Conservation (phyloP, 768 basidiomycete species). For the Termitomyces sp. region DNA sequence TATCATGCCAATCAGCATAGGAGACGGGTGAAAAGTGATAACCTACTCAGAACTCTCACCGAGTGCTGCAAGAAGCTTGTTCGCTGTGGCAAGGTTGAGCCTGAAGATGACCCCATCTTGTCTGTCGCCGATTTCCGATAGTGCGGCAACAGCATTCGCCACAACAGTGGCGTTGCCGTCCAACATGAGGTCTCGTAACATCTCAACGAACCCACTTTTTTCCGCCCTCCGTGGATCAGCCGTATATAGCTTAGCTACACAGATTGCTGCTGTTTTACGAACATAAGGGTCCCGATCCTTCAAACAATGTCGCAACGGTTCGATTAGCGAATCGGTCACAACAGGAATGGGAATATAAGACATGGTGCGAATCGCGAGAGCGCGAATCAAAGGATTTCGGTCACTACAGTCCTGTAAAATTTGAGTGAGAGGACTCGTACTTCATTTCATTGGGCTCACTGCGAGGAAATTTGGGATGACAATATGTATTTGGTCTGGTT, state of each 20-base stretch:
- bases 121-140: constrained; percentile 95
- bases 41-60: constrained; percentile 97
- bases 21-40: not conserved
- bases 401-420: constrained; percentile 83
- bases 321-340: constrained; percentile 79
- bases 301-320: constrained; percentile 87
- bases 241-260: constrained; percentile 91
- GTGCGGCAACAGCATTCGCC: constrained; percentile 92
- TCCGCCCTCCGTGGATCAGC: constrained; percentile 86
- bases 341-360: constrained; percentile 94
- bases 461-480: constrained; percentile 90
- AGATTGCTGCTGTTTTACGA: constrained; percentile 96
- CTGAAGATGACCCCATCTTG: constrained; percentile 93
- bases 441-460: constrained; percentile 33
- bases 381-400: constrained; percentile 93
- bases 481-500: constrained; percentile 88
- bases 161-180: constrained; percentile 96
- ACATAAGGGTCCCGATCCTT: constrained; percentile 97
- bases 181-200: constrained; percentile 86
- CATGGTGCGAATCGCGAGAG: constrained; percentile 97
- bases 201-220: constrained; percentile 84
- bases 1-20: constrained; percentile 23
- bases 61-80: constrained; percentile 85
- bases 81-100: constrained; percentile 81
- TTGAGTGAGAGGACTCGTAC: constrained; percentile 2